Base-by-base conservation (phyloP, 2,329 filamentous ascomycete genomes). In the Penicillium sp. region DNA sequence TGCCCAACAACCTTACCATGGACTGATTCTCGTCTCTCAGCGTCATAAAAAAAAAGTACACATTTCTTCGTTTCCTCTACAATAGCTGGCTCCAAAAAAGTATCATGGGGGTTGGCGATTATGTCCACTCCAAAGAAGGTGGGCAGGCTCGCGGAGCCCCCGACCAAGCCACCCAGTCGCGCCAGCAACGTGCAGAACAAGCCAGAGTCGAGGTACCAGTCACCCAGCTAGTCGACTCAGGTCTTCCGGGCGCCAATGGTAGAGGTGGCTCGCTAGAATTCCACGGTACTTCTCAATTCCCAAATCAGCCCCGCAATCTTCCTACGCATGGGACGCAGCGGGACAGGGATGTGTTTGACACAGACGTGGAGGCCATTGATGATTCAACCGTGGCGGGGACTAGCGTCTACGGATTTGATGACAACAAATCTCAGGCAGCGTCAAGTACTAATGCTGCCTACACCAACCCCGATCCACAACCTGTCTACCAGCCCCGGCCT, bases 301-400 rank as follows among this genome's bases (percentile, higher is more conserved):
- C 63, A 34, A 62, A 61, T 16, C 52, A 59, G 43, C 59, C 64
- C 50, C 61, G 47, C 21, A 29, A 38, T 43, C 29, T 49, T 7
- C 27, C 57, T 27, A 51, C 56, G 34, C 52, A 64, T 34, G 40
- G 19, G 15, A 6, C 19, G 27, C 53, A 56, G 25, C 48, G 65
- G 33, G 74, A 76, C 58, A 65, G 66, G 40, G 75, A 76, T 57
- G 65, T 70, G 58, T 78, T 78, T 59, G 75, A 78, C 58, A 78
- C 75, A 5, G 75, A 78, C 59, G 73, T 77, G 9, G 75, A 78
- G 56, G 75, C 70, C 11, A 64, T 76, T 10, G 75, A 78, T 65
- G 75, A 78, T 60, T 77, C 75, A 4, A 77, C 75, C 7, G 70
- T 76, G 63, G 71, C 69, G 2, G 71, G 65, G 21, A 73, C 70